phyloP scores from a whole-genome alignment of 176 grass and related monocot genomes.

The Oryza rufipogon region DNA sequence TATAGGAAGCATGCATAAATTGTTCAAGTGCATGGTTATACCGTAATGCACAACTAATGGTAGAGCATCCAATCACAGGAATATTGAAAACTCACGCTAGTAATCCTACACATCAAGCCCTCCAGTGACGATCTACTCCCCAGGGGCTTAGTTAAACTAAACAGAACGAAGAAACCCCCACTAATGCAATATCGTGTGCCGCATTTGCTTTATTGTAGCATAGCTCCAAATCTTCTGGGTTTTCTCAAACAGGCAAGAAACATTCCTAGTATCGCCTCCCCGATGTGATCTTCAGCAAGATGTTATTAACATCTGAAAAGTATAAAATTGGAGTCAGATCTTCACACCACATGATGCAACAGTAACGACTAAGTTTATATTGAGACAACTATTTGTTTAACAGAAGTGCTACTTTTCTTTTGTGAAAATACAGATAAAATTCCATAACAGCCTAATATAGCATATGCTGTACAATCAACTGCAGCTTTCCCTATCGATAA shows the following conservation, averaged over 20 bases:
- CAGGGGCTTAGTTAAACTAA: not conserved
- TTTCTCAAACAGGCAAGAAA: slow-evolving; percentile 4
- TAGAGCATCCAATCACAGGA: not conserved
- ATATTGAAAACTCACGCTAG: slow-evolving; percentile 28
- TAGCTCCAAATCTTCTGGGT: slow-evolving; percentile 11
- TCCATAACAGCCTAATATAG: not conserved
- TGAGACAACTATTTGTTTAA: not conserved
- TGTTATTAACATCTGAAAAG: slow-evolving; percentile 33
- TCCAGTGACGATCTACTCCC: not conserved
- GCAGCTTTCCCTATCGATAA: not conserved
- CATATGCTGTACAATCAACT: not conserved
- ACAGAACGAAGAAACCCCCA: not conserved
- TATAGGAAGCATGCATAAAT: not conserved
- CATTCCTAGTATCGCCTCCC: not conserved
- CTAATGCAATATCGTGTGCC: not conserved
- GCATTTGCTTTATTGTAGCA: not conserved
- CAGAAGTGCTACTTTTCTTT: not conserved
- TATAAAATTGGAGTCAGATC: slow-evolving; percentile 3
- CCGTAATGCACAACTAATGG: no score
- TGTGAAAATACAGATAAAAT: not conserved
- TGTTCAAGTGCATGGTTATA: not conserved
- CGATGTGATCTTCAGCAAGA: not conserved
- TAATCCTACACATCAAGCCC: slow-evolving; percentile 8
- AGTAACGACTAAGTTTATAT: not conserved
- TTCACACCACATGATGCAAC: not conserved